Percentiles rank a stretch among this genome's conserved stretches.
phyloP scores from a whole-genome alignment of 106 monocot species.

The Amphibolis antarctica region DNA sequence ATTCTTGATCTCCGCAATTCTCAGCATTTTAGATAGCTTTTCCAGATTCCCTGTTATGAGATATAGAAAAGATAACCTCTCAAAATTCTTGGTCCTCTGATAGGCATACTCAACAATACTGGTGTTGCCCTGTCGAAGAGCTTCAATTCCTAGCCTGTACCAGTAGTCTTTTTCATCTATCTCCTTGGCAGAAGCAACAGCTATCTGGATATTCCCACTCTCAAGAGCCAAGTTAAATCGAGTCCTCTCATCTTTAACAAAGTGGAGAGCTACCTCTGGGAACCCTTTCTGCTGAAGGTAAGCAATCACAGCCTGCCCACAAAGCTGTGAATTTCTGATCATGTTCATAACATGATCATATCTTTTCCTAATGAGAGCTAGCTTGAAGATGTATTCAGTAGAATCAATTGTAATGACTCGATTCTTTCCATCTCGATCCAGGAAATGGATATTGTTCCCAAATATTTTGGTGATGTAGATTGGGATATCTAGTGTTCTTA shows the following conservation, averaged over 20 bases:
- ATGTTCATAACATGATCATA: slow-evolving; percentile 90
- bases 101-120: slow-evolving; percentile 90
- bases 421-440: slow-evolving; percentile 85
- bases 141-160: slow-evolving; percentile 88
- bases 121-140: slow-evolving; percentile 89
- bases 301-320: slow-evolving; percentile 85
- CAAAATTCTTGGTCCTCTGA: slow-evolving; percentile 87
- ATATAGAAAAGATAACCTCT: slow-evolving; percentile 83
- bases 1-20: slow-evolving; percentile 80
- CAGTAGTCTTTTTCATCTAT: slow-evolving; percentile 95
- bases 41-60: slow-evolving; percentile 72
- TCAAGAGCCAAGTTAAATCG: slow-evolving; percentile 84
- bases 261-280: slow-evolving; percentile 89
- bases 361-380: slow-evolving; percentile 60
- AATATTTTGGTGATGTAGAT: slow-evolving; percentile 74
- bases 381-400: slow-evolving; percentile 92
- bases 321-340: slow-evolving; percentile 74
- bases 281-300: slow-evolving; percentile 91
- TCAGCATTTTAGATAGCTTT: slow-evolving; percentile 80
- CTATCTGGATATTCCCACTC: slow-evolving; percentile 91
- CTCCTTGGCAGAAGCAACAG: slow-evolving; percentile 90
- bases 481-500: slow-evolving; percentile 74
- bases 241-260: slow-evolving; percentile 89
- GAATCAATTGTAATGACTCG: slow-evolving; percentile 54
- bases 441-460: slow-evolving; percentile 53